A percentile compares a stretch with the other conserved stretches of the same genome.
Conservation (phyloP, 495 filamentous ascomycete species). For the Daldinia caldariorum region DNA sequence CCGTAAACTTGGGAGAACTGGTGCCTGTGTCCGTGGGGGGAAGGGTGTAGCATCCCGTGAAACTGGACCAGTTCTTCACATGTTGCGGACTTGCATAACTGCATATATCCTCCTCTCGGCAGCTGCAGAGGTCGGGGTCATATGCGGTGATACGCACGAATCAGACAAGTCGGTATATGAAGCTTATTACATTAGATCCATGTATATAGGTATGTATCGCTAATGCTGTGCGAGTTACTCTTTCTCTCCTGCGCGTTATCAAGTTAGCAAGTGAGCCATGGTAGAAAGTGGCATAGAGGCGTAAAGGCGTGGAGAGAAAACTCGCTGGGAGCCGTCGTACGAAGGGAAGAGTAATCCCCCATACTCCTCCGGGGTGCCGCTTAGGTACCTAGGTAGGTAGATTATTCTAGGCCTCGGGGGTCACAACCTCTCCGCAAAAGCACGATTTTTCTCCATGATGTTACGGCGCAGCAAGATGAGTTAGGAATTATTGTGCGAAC, state of each 20-base stretch:
- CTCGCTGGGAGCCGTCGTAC: conserved; percentile 20
- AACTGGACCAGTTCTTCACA: conserved; percentile 30
- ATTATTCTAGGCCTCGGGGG: conserved; percentile 29
- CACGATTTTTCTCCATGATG: conserved; percentile 25
- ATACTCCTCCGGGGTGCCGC: conserved; percentile 26
- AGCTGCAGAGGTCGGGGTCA: conserved; percentile 30
- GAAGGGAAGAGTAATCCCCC: conserved; percentile 18
- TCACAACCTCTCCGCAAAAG: conserved; percentile 28
- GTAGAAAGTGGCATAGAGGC: background rate
- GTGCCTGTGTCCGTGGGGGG: conserved; percentile 36
- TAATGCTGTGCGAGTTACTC: conserved; percentile 6
- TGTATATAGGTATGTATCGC: background rate
- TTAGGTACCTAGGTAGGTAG: too few relatives aligned
- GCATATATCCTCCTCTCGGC: conserved; percentile 31
- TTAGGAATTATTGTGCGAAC: conserved; percentile 41
- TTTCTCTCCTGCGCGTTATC: conserved; percentile 26
- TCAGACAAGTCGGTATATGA: conserved; percentile 7
- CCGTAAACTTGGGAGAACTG: conserved; percentile 35
- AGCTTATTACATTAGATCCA: conserved; percentile 13
- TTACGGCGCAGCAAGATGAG: conserved; percentile 34
- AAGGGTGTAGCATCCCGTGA: conserved; percentile 34
- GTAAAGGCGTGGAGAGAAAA: background rate
- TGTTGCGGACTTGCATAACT: conserved; percentile 32
- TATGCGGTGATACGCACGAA: conserved; percentile 28
- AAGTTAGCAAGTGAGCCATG: conserved; percentile 18